A percentile compares a stretch with the other conserved stretches of the same genome.
Evolutionary conservation across 2,329 filamentous ascomycete species (phyloP).

Genomic region (Alternaria sp.): DNA sequence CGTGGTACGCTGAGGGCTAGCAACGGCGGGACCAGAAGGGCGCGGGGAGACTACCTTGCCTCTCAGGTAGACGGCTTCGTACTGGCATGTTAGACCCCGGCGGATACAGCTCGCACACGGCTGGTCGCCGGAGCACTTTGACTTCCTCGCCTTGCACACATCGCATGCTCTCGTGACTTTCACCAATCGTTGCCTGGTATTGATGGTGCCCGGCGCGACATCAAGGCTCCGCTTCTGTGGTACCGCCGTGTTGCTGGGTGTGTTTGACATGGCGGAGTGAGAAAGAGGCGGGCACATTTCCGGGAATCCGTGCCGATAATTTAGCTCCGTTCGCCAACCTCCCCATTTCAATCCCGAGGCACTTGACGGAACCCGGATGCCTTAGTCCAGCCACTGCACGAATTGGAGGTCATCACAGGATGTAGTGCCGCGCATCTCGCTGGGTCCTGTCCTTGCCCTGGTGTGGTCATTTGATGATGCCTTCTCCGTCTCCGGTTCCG

Average conservation of each 20-base stretch:
- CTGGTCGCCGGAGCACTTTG: slow-evolving; percentile 36
- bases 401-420: background rate
- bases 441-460: background rate
- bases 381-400: background rate
- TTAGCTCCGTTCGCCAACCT: background rate
- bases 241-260: slow-evolving; percentile 4
- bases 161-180: slow-evolving; percentile 43
- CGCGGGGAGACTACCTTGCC: slow-evolving; percentile 32
- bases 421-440: background rate
- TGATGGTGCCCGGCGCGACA: background rate
- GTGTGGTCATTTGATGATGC: background rate
- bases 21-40: background rate
- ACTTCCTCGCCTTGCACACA: slow-evolving; percentile 39
- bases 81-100: slow-evolving; percentile 27
- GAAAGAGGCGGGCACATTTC: background rate
- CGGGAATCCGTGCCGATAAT: background rate
- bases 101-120: slow-evolving; percentile 33
- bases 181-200: slow-evolving; percentile 14
- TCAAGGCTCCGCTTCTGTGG: slow-evolving; percentile 20
- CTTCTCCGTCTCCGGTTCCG: background rate
- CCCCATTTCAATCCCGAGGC: background rate
- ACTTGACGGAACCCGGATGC: background rate
- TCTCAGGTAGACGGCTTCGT: slow-evolving; percentile 34
- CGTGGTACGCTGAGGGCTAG: background rate
- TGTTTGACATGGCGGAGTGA: background rate